Evolutionary conservation across 2,329 filamentous ascomycete genomes (phyloP).

Genomic region (Mollisiaceae sp.): DNA sequence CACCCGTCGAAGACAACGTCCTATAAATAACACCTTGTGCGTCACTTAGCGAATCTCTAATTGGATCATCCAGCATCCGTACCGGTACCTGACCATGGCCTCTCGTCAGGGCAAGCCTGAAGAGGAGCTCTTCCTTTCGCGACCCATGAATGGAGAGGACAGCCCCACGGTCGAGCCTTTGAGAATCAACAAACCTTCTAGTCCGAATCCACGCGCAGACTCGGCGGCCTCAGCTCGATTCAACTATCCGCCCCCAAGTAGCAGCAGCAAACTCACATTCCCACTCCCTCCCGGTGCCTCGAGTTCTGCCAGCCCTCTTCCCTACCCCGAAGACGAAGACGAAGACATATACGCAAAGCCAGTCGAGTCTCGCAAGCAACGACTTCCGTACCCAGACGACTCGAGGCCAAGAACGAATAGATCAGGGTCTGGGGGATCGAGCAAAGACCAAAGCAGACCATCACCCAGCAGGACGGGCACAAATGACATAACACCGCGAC

Average conservation of each 20-base stretch:
- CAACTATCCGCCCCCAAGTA: constrained; percentile 55
- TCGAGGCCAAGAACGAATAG: constrained; percentile 31
- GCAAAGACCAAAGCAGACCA: constrained; percentile 30
- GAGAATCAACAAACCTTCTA: constrained; percentile 81
- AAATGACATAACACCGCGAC: constrained; percentile 43
- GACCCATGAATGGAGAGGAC: constrained; percentile 54
- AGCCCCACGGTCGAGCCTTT: constrained; percentile 84
- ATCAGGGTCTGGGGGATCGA: constrained; percentile 31
- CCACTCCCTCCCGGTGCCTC: constrained; percentile 71
- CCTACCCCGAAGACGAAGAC: constrained; percentile 73
- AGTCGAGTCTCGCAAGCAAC: constrained; percentile 40
- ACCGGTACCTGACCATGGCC: constrained; percentile 40
- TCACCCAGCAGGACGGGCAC: constrained; percentile 31
- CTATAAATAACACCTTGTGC: constrained; percentile 41
- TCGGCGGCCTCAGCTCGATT: constrained; percentile 46
- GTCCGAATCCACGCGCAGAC: constrained; percentile 56
- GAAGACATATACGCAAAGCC: constrained; percentile 49
- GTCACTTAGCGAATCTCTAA: constrained; percentile 34
- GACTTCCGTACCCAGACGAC: constrained; percentile 44
- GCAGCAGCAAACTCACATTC: constrained; percentile 60
- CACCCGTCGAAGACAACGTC: constrained; percentile 35
- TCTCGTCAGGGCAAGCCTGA: constrained; percentile 67
- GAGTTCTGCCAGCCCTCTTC: constrained; percentile 69
- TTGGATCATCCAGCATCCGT: constrained; percentile 27
- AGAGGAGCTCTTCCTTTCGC: constrained; percentile 80